Conservation (phyloP, 495 filamentous ascomycete species). For the Chlorociboria aeruginascens region DNA sequence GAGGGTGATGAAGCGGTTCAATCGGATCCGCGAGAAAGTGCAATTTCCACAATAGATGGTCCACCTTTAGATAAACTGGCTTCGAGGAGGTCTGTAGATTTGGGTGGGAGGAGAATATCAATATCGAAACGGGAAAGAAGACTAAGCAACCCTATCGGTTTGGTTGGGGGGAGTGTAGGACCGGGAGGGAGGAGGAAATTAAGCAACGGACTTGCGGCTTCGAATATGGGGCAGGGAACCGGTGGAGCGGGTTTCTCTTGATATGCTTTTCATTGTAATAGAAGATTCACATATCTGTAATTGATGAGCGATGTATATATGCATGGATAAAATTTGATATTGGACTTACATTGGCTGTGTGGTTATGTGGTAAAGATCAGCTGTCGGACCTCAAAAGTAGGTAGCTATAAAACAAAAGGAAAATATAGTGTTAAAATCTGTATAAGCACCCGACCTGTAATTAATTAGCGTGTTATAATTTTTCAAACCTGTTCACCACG, state of each 20-base stretch:
- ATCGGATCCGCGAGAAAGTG: constrained; percentile 19
- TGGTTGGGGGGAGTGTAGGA: constrained; percentile 11
- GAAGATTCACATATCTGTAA: too few species aligned
- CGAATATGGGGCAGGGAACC: constrained; percentile 18
- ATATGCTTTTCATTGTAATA: not conserved
- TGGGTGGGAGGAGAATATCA: not conserved
- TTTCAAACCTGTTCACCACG: too few species aligned
- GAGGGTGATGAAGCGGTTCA: constrained; percentile 10
- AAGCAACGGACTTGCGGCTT: constrained; percentile 18
- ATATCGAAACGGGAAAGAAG: constrained; percentile 5
- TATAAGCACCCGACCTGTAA: too few species aligned
- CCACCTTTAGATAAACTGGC: not conserved
- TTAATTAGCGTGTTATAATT: too few species aligned
- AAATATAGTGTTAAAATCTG: too few species aligned
- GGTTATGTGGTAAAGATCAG: too few species aligned
- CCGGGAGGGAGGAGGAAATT: constrained; percentile 19
- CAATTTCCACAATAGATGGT: constrained; percentile 11
- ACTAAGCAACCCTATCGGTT: constrained; percentile 18
- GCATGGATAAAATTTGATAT: too few species aligned
- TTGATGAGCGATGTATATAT: too few species aligned
- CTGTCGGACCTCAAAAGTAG: too few species aligned
- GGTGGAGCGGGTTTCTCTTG: constrained; percentile 19
- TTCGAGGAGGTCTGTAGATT: not conserved
- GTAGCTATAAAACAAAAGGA: too few species aligned
- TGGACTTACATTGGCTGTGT: too few species aligned